Evolutionary conservation across 345 rosid species (phyloP), one percentile per base, ranked within the genome.

Genomic region (Capsella bursapastoris): DNA sequence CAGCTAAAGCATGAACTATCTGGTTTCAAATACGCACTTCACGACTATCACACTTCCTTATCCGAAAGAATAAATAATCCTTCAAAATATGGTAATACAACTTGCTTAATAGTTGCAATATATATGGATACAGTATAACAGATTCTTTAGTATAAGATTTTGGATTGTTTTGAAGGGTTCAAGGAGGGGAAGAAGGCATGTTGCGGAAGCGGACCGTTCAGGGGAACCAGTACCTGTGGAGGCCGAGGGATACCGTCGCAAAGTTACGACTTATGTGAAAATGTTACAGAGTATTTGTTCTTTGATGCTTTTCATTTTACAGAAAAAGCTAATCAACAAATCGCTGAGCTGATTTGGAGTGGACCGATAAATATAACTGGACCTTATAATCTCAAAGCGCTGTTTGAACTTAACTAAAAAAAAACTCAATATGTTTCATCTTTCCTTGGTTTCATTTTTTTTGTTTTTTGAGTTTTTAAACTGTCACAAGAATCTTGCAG

Each of bases 191-290:
- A 55, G 22, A 55, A 55, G 11, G 60, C 60, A 55, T 55, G 60
- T 55, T 55, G 60, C 5, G 60, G 60, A 55, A 55, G 60, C 3
- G 38, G 60, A 55, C 38, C 60, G 14, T 55, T 55, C 5, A 55
- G 60, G 9, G 60, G 60, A 14, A 55, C 31, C 38, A 55, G 29
- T 29, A 13, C 60, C 1, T 55, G 60, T 55, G 60, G 60, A 29
- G 60, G 60, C 34, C 38, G 60, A 31, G 7, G 0, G 18, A 11
- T 18, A 14, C 60, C 10, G 9, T 31, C 38, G 11, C 11, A 31
- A 31, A 55, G 37, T 29, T 55, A 55, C 35, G 18, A 55, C 38
- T 55, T 55, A 55, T 55, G 37, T 0, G 59, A 55, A 55, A 55
- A 55, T 5, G 37, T 55, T 55, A 13, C 37, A 6, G 59, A 55